Base-by-base conservation (phyloP, 176 grass and related monocot species). In the Chloris gayana region DNA sequence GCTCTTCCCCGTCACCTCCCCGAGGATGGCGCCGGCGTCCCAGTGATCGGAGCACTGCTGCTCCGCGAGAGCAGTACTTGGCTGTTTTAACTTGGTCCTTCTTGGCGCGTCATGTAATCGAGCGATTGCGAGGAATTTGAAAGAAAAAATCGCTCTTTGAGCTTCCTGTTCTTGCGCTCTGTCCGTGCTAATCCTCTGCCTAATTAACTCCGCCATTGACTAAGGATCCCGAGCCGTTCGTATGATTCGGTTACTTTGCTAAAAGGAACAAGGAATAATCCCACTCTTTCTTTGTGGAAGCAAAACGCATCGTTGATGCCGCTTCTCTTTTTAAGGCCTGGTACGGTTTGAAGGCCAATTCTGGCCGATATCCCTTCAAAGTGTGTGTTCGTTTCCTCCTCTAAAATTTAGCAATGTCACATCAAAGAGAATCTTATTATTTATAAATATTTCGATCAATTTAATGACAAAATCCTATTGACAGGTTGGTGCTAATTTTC, bases 1-100 rank as follows among this genome's bases (percentile, higher is more conserved):
- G 31, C 90, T 98, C 19, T 98, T 98, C 76, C 95, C 95, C 6
- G 84, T 91, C 77, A 95, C 92, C 2, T 98, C 92, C 2, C 95
- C 95, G 17, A 81, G 90, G 79, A 70, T 85, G 77, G 57, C 74
- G 7, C 35, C 73, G 58, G 3, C 70, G 64, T 69, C 42, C 3
- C 50, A 82, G 68, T 82, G 83, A 89, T 46, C 53, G 13, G 54
- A 71, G 27, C n/a, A 64, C 54, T 57, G 54, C 25, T 57, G 62
- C 37, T 53, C 64, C 32, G 46, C 53, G 46, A 68, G 77, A 79
- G 65, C 5, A 32, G 5, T 35, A 21, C 33, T 29, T 3, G 12
- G 2, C 5, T 22, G 14, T 39, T 56, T 77, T 58, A 46, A 65
- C 46, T 37, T 54, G 47, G 22, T 13, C 13, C 19, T 67, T 46